A percentile compares a stretch with the other conserved stretches of the same genome.
Evolutionary conservation across 164 flowering plant genomes (phyloP).

Genomic region (Cinnamomum micranthum): DNA sequence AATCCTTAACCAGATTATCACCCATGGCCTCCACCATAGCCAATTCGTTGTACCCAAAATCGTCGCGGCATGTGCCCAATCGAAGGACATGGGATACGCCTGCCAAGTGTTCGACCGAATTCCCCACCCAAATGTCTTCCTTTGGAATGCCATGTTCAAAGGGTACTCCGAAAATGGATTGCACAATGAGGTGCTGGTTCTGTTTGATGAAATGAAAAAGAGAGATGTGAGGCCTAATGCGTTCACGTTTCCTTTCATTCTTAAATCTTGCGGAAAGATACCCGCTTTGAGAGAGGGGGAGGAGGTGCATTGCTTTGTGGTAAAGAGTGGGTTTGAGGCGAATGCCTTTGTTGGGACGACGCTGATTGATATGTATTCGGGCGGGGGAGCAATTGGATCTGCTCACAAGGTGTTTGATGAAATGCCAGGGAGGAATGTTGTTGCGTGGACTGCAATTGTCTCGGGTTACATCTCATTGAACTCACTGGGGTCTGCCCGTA

Average conservation of each 20-base stretch:
- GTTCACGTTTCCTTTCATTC: slow-evolving; percentile 53
- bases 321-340: slow-evolving; percentile 42
- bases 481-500: slow-evolving; percentile 40
- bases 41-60: slow-evolving; percentile 41
- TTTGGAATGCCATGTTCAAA: slow-evolving; percentile 56
- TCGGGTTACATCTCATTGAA: slow-evolving; percentile 35
- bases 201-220: slow-evolving; percentile 44
- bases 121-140: slow-evolving; percentile 31
- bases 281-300: slow-evolving; percentile 38
- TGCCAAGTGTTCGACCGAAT: slow-evolving; percentile 49
- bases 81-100: slow-evolving; percentile 31
- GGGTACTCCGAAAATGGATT: slow-evolving; percentile 43
- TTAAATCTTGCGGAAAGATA: slow-evolving; percentile 49
- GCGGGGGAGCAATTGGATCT: slow-evolving; percentile 24
- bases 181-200: slow-evolving; percentile 27
- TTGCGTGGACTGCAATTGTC: slow-evolving; percentile 67
- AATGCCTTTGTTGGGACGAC: slow-evolving; percentile 55
- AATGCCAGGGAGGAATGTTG: slow-evolving; percentile 55
- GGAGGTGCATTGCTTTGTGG: slow-evolving; percentile 43
- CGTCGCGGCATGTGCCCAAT: slow-evolving; percentile 26
- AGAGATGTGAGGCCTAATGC: slow-evolving; percentile 41
- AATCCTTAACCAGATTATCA: slow-evolving; percentile 45
- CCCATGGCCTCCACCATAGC: slow-evolving; percentile 32
- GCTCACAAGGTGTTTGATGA: slow-evolving; percentile 53
- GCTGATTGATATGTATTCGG: slow-evolving; percentile 59